phyloP scores from a whole-genome alignment of 257 asterid species.

The Cinchona pubescens region DNA sequence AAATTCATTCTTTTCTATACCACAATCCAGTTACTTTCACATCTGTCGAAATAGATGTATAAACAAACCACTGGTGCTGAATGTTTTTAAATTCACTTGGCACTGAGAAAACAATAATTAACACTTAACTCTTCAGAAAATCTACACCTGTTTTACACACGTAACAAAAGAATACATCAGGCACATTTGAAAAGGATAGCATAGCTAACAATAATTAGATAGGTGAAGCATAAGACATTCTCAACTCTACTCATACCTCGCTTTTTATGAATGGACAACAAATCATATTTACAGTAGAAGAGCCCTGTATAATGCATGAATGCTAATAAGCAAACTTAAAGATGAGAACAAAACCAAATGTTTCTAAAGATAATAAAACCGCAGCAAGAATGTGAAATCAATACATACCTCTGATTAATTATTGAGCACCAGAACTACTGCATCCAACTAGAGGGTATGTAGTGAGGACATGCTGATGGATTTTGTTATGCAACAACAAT shows the following conservation, averaged over 20 bases:
- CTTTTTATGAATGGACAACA: conserved; percentile 32
- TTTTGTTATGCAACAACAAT: conserved; percentile 7
- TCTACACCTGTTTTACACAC: conserved; percentile 46
- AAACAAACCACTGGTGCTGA: conserved; percentile 11
- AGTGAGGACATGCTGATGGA: conserved; percentile 14
- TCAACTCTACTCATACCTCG: conserved; percentile 39
- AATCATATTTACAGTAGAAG: conserved; percentile 58
- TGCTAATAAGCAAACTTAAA: conserved; percentile 5
- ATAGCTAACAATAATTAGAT: neutral
- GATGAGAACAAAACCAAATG: conserved; percentile 3
- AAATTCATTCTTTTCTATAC: neutral
- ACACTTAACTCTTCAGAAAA: conserved; percentile 26
- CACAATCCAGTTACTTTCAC: neutral
- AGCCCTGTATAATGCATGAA: conserved; percentile 42
- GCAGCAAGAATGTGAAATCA: conserved; percentile 4
- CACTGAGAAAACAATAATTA: neutral
- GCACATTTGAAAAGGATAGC: conserved; percentile 1
- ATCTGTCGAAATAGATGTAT: conserved; percentile 15
- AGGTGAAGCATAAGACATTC: neutral
- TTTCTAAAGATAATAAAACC: neutral
- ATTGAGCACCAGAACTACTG: conserved; percentile 26
- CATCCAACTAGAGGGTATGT: conserved; percentile 29
- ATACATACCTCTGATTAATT: conserved; percentile 33
- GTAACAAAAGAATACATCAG: conserved; percentile 16
- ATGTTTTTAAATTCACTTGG: conserved; percentile 6